phyloP scores from a whole-genome alignment of 345 rosid genomes.

The Populus simonii region DNA sequence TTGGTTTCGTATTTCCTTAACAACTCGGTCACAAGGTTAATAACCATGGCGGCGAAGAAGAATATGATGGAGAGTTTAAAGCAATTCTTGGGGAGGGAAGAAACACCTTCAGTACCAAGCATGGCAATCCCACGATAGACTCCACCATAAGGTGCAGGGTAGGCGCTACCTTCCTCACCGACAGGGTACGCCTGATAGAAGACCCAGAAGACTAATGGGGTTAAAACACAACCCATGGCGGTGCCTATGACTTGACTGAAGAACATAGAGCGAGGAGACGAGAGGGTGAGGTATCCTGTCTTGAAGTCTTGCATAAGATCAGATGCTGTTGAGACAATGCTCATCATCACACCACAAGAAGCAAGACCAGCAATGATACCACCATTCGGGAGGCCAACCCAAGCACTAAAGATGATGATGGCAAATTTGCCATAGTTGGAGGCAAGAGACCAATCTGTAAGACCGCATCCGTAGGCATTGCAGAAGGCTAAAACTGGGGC shows the following conservation, averaged over 20 bases:
- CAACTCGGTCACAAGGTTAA: slow-evolving; percentile 41
- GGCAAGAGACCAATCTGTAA: slow-evolving; percentile 86
- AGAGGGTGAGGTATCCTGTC: slow-evolving; percentile 83
- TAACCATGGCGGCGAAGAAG: slow-evolving; percentile 42
- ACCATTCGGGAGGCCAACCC: slow-evolving; percentile 64
- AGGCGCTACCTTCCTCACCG: slow-evolving; percentile 61
- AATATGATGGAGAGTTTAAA: slow-evolving; percentile 48
- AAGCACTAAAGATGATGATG: slow-evolving; percentile 71
- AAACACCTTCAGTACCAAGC: slow-evolving; percentile 65
- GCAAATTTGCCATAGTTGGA: slow-evolving; percentile 83
- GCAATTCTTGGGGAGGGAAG: slow-evolving; percentile 71
- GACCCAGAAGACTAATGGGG: slow-evolving; percentile 79
- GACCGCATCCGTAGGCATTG: slow-evolving; percentile 87
- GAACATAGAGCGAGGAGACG: slow-evolving; percentile 89
- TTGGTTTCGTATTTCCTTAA: slow-evolving; percentile 33
- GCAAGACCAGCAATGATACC: slow-evolving; percentile 82
- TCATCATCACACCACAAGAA: slow-evolving; percentile 93
- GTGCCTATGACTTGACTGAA: slow-evolving; percentile 76
- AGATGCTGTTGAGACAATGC: slow-evolving; percentile 91
- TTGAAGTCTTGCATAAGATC: slow-evolving; percentile 93
- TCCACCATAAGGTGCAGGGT: slow-evolving; percentile 73
- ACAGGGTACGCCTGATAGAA: slow-evolving; percentile 72
- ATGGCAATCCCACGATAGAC: slow-evolving; percentile 76
- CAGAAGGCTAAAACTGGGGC: slow-evolving; percentile 85
- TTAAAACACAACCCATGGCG: slow-evolving; percentile 60